phyloP scores from a whole-genome alignment of 2,329 filamentous ascomycete species.

The Ilyonectria destructans region DNA sequence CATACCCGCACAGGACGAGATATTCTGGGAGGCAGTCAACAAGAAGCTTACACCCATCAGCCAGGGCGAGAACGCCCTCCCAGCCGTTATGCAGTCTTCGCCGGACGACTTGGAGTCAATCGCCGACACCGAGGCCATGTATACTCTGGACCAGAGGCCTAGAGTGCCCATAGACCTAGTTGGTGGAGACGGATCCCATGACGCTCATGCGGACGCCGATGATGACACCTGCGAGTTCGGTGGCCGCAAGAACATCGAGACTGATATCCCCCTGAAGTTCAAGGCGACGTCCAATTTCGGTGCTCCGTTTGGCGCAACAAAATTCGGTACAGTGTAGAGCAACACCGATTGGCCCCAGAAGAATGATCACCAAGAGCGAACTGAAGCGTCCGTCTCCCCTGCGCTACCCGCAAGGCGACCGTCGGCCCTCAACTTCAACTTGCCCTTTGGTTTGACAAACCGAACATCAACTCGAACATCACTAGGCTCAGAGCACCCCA shows the following conservation, averaged over 20 bases:
- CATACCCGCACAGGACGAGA: slow-evolving; percentile 70
- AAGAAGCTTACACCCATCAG: slow-evolving; percentile 68
- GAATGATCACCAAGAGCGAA: background rate
- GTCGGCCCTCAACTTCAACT: slow-evolving; percentile 23
- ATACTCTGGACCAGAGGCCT: slow-evolving; percentile 31
- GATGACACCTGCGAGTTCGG: slow-evolving; percentile 47
- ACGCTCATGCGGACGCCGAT: slow-evolving; percentile 41
- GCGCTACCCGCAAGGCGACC: slow-evolving; percentile 9
- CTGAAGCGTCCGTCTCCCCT: slow-evolving; percentile 19
- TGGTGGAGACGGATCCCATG: slow-evolving; percentile 45
- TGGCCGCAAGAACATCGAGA: slow-evolving; percentile 51
- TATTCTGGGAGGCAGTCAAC: slow-evolving; percentile 67
- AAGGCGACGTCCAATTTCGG: slow-evolving; percentile 65
- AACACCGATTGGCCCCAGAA: slow-evolving; percentile 19
- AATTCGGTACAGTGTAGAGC: slow-evolving; percentile 56
- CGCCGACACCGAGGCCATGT: slow-evolving; percentile 35
- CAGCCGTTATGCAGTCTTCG: slow-evolving; percentile 59
- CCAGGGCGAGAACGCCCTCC: slow-evolving; percentile 63
- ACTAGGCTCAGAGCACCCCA: background rate
- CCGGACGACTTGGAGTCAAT: slow-evolving; percentile 49
- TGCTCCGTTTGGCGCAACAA: slow-evolving; percentile 61
- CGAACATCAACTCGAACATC: background rate
- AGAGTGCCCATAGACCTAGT: slow-evolving; percentile 31
- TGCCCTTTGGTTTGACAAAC: slow-evolving; percentile 8
- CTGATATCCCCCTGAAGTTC: slow-evolving; percentile 64